These are phyloP conservation scores for Toxoplasma gondii DNA, from an alignment of 169 alveolate species.

Conservation along the genomic window DNA sequence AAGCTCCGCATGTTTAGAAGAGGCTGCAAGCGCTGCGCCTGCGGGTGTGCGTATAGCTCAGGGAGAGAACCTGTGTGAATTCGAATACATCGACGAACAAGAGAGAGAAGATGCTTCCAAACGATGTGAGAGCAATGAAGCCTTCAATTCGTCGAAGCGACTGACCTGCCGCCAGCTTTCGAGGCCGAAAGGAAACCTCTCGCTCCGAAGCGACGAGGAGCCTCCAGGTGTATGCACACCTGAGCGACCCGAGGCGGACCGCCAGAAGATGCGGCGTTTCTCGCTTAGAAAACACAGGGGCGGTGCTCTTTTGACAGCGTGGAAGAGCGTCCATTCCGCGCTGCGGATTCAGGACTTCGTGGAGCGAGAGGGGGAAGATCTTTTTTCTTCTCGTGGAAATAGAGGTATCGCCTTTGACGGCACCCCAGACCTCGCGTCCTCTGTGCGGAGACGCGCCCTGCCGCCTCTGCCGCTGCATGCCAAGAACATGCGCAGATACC, in stretches of 20 bases:
- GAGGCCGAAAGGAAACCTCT: too few species aligned
- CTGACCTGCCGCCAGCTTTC: too few species aligned
- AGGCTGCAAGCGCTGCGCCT: too few species aligned
- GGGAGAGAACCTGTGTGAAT: too few species aligned
- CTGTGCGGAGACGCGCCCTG: neutral
- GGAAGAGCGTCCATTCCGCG: neutral
- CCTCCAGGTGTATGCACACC: neutral
- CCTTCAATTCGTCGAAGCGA: too few species aligned
- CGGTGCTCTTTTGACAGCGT: neutral
- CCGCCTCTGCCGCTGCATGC: conserved; percentile 10
- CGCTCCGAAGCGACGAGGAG: neutral
- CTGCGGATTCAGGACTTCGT: neutral
- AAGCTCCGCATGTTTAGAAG: too few species aligned
- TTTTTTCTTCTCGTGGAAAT: too few species aligned
- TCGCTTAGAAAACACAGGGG: neutral
- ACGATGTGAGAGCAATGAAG: too few species aligned
- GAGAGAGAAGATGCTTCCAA: too few species aligned
- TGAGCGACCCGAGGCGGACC: neutral
- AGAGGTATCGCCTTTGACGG: too few species aligned
- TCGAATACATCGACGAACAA: too few species aligned
- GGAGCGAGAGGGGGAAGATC: neutral
- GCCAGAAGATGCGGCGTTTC: neutral
- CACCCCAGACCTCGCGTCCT: neutral
- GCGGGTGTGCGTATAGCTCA: too few species aligned
- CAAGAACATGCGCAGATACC: conserved; percentile 11